Base-by-base conservation (phyloP, 257 asterid genomes). In the Echites panduratus region DNA sequence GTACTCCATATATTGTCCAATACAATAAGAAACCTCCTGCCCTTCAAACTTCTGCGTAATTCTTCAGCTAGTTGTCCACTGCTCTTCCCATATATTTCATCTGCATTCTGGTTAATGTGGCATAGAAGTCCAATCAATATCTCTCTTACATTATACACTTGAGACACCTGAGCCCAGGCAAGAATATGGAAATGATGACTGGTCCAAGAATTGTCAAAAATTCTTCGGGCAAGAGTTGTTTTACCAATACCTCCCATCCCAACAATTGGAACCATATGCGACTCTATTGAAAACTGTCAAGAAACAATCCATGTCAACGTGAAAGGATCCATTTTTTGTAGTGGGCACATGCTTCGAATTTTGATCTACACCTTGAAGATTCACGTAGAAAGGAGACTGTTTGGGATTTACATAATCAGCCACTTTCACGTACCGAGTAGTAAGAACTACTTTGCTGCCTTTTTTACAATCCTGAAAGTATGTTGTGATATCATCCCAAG, bases 251-350 rank as follows among this genome's bases (percentile, higher is more conserved):
- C 38, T 26, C 35, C 35, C 64, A 26, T 57, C 0, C 64, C 64
- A 22, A 57, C 64, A 57, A 57, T 57, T 2, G 38, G 16, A 22
- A 57, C 17, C 14, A 26, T 24, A 17, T 52, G 19, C 19, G 5
- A 17, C 57, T 17, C 57, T 52, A 52, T 52, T 24, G 9, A 52
- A 52, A 17, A 52, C n/a, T 22, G 43, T 43, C 56, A 66, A 9
- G 12, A 44, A 66, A 66, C 52, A 54, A 66, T 66, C 71, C n/a
- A n/a, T n/a, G 7, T 66, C 54, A n/a, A 45, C 16, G 53, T 48
- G 40, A 44, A 66, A 24, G 11, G 11, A 12, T 19, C 50, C 44
- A 26, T 10, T 50, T 63, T 14, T 1, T 16, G 62, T 3, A 17
- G n/a, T n/a, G n/a, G 32, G 10, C 16, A 6, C 29, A 50, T 29